Percentiles rank a stretch among this genome's conserved stretches.
These are phyloP conservation scores for Xylaria sp. DNA, from an alignment of 2,329 filamentous ascomycete genomes.

Conservation along the genomic window DNA sequence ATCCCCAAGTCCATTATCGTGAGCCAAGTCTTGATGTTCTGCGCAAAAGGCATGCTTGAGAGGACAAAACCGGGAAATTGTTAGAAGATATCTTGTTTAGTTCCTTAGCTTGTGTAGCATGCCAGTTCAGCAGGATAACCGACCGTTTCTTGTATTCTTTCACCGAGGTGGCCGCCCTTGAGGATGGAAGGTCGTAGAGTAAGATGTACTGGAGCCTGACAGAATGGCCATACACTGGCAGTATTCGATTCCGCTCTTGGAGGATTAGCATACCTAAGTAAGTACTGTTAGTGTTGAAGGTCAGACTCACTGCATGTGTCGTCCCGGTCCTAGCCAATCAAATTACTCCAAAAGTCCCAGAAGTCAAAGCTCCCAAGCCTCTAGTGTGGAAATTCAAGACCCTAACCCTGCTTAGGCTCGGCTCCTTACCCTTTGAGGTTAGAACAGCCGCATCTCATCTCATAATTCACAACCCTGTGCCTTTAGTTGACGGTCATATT, in stretches of 20 bases:
- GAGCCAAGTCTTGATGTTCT: neutral
- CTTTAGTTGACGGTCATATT: neutral
- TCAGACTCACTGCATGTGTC: neutral
- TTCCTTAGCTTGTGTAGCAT: neutral
- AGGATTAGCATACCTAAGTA: neutral
- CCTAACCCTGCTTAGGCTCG: neutral
- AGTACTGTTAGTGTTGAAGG: neutral
- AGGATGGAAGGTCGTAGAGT: neutral
- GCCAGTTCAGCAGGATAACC: neutral
- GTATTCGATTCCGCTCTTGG: slow-evolving; percentile 12
- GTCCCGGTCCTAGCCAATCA: slow-evolving; percentile 3
- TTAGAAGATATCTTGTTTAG: neutral
- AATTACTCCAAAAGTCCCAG: slow-evolving; percentile 5
- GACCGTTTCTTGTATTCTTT: neutral
- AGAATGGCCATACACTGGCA: neutral
- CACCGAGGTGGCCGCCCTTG: neutral
- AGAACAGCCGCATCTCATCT: slow-evolving; percentile 1
- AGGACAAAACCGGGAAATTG: neutral
- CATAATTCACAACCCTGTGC: neutral
- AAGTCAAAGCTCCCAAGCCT: slow-evolving; percentile 11
- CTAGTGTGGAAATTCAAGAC: neutral
- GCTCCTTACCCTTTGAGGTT: slow-evolving; percentile 19
- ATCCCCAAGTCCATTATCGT: neutral
- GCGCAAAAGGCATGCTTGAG: neutral
- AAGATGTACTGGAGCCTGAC: neutral